Base-by-base conservation (phyloP, 2,329 filamentous ascomycete genomes). In the Coniella vitis region DNA sequence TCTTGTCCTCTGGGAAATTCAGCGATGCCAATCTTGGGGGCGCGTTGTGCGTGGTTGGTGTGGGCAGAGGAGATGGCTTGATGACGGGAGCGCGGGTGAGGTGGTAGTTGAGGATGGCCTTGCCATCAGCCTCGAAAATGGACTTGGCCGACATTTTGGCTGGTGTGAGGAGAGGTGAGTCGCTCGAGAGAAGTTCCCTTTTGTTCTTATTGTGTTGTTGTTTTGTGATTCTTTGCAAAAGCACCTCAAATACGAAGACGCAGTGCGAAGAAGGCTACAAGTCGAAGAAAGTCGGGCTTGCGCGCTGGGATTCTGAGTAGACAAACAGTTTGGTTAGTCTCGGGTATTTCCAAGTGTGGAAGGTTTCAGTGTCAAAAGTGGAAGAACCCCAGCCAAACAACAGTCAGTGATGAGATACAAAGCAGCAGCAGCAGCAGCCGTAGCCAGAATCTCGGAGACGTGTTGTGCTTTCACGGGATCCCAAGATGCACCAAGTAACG, bases 31-130 rank as follows among this genome's bases (percentile, higher is more conserved):
- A 83, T 73, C 87, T 91, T 62, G 90, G 76, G 55, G 93, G 84
- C 60, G 93, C 76, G 77, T 97, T 97, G 84, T 98, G 93, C 70
- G 82, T 93, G 57, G 86, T 72, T 57, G 87, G 78, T 59, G 79
- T 69, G 61, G 90, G 88, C 50, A 97, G 89, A 73, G 93, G 90
- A 65, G 90, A 91, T 60, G 91, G 87, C 86, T 96, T 97, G 83
- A 98, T 95, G 70, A 95, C 86, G 59, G 90, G 85, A 61, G 93
- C 89, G 69, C 93, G 87, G 63, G 93, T 97, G 74, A 98, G 90
- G 80, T 97, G 93, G 82, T 97, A 98, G 87, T 96, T 97, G 82
- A 98, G 82, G 78, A 98, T 97, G 81, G 93, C 93, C 87, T 98
- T 98, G 83, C 93, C 93, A 78, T 98, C 93, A 79, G 91, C 91